Base-by-base conservation (phyloP, 495 filamentous ascomycete species). In the Tuber indicum region DNA sequence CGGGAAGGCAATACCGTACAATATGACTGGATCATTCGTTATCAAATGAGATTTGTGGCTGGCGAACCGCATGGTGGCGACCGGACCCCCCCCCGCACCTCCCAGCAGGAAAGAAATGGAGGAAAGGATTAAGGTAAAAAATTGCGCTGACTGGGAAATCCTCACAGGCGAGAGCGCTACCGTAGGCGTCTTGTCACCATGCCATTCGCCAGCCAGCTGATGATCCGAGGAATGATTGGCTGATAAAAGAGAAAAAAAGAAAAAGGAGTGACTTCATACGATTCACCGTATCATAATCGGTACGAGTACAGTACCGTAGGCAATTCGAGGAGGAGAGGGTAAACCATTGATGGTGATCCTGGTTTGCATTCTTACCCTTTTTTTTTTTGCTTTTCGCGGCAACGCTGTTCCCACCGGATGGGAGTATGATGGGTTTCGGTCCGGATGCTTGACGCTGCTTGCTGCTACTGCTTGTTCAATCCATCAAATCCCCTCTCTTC, bases 331-430 rank as follows among this genome's bases (percentile, higher is more conserved):
- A 23, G 21, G 19, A 16, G 19, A 49, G 49, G n/a, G 49, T 62
- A 66, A 62, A 62, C n/a, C 16, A 62, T 26, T 32, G n/a, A 62
- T 32, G 52, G 16, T 12, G n/a, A 62, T 62, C 52, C 52, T 3
- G 52, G n/a, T 32, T 32, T 62, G 52, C 52, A 1, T 36, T 66
- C 23, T 52, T 21, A 21, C n/a, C n/a, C 12, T 58, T 10, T n/a
- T 10, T 58, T 14, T 66, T 36, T 66, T 66, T 36, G 26, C 26
- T 66, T 66, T 66, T 66, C 26, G 26, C 26, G 58, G 58, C 6
- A 66, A 66, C 58, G 58, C 26, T 66, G 58, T 66, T 66, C 14
- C 58, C 58, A 66, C 58, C 58, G 32, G 58, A 66, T 66, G 58
- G 58, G 2, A 32, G 58, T 66, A 66, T 66, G 26, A 66, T 66